A percentile compares a stretch with the other conserved stretches of the same genome.
Conservation (phyloP, 73 alveolate genomes). For the Paramecium caudatum region DNA sequence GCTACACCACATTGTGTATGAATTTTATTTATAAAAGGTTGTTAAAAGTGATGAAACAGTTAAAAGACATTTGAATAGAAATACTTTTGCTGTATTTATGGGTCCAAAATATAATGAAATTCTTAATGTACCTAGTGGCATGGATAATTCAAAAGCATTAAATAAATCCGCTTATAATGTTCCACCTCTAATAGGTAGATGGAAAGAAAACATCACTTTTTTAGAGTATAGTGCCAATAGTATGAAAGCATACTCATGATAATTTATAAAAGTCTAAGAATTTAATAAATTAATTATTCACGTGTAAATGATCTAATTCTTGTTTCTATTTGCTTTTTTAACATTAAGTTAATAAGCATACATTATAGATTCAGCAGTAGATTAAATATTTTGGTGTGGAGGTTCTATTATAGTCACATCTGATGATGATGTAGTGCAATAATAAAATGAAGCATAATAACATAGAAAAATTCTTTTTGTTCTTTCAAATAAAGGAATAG, state of each 20-base stretch:
- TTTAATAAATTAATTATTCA: background rate
- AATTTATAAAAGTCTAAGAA: background rate
- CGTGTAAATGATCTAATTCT: background rate
- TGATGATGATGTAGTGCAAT: conserved; percentile 55
- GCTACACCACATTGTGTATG: conserved; percentile 87
- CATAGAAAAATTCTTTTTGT: conserved; percentile 64
- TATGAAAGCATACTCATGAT: conserved; percentile 57
- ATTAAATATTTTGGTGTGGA: conserved; percentile 65
- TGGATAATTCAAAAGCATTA: conserved; percentile 10
- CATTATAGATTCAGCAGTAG: conserved; percentile 62
- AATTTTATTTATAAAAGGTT: conserved; percentile 45
- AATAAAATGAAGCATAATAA: conserved; percentile 47
- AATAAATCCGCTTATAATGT: conserved; percentile 73
- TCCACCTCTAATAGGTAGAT: conserved; percentile 69
- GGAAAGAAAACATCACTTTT: conserved; percentile 65
- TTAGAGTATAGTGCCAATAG: conserved; percentile 66
- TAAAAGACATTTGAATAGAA: conserved; percentile 77
- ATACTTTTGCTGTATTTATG: conserved; percentile 86
- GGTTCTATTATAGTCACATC: conserved; percentile 63
- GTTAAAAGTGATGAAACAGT: conserved; percentile 73
- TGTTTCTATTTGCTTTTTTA: background rate
- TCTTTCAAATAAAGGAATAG: conserved; percentile 48
- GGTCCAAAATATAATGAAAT: conserved; percentile 78
- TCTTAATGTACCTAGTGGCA: conserved; percentile 66
- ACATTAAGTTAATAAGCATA: background rate